Evolutionary conservation across 2,329 filamentous ascomycete species (phyloP).

Genomic region (Cryphonectria japonica): DNA sequence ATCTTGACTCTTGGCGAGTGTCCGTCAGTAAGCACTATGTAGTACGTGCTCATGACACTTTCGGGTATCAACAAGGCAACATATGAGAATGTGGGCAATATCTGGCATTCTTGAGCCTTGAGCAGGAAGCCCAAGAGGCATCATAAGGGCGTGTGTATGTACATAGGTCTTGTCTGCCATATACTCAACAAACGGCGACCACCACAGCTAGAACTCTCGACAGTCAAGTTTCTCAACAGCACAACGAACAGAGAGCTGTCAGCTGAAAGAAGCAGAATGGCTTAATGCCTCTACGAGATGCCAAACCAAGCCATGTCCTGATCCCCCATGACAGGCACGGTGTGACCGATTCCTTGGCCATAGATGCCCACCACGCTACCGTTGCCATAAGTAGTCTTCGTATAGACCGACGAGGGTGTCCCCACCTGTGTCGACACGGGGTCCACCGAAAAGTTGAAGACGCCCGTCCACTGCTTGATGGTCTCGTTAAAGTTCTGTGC

Average conservation of each 20-base stretch:
- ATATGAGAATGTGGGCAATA: not conserved
- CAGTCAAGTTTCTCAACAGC: not conserved
- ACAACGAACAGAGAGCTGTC: not conserved
- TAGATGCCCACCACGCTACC: conserved; percentile 40
- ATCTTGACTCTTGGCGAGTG: not conserved
- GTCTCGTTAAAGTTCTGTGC: conserved; percentile 46
- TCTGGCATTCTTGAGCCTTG: not conserved
- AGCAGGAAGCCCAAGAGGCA: not conserved
- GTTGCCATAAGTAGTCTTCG: conserved; percentile 43
- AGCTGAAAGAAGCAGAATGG: not conserved
- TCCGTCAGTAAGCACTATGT: not conserved
- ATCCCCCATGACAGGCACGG: conserved; percentile 39
- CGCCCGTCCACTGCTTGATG: conserved; percentile 52
- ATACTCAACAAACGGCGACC: not conserved
- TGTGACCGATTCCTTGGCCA: conserved; percentile 41
- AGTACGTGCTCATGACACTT: not conserved
- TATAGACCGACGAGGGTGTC: conserved; percentile 42
- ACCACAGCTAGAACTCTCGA: not conserved
- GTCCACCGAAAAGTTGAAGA: conserved; percentile 43
- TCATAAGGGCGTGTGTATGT: not conserved
- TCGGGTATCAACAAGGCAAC: not conserved
- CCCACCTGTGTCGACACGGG: conserved; percentile 37
- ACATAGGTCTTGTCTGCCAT: not conserved
- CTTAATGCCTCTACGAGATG: conserved; percentile 23
- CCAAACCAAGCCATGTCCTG: conserved; percentile 44